These are phyloP conservation scores for Skeletonema menzelii DNA, from an alignment of 108 stramenopile genomes.

Conservation along the genomic window DNA sequence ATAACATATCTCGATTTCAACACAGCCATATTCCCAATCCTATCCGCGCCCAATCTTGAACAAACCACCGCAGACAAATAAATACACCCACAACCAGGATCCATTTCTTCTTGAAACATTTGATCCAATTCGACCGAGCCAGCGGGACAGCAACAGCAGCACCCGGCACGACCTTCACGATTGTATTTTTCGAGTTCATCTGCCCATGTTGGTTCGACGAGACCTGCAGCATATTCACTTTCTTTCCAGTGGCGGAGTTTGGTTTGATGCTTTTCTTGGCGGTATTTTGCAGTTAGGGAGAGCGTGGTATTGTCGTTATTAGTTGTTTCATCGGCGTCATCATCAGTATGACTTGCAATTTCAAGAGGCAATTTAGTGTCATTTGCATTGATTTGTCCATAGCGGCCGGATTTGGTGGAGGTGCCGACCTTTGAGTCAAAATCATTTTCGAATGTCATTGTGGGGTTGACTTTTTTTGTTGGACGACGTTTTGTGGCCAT, in stretches of 20 bases:
- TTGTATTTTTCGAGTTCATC: constrained; percentile 54
- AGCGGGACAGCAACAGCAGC: constrained; percentile 4
- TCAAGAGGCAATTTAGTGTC: neutral
- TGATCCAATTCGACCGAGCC: constrained; percentile 15
- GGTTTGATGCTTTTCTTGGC: constrained; percentile 29
- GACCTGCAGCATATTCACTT: constrained; percentile 69
- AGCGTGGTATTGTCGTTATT: neutral
- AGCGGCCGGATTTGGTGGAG: neutral
- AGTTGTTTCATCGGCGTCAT: neutral
- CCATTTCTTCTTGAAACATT: constrained; percentile 51
- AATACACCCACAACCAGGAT: constrained; percentile 63
- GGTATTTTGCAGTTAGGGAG: constrained; percentile 34
- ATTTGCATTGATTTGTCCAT: neutral
- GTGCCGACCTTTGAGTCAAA: neutral
- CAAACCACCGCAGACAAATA: constrained; percentile 72
- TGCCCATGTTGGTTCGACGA: constrained; percentile 74
- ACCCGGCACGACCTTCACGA: constrained; percentile 17
- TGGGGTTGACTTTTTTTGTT: neutral
- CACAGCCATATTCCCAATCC: constrained; percentile 90
- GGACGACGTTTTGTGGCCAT: neutral
- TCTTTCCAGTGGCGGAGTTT: constrained; percentile 71
- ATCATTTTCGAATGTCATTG: neutral
- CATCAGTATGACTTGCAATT: neutral
- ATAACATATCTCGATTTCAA: constrained; percentile 67
- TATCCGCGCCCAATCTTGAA: constrained; percentile 61